A percentile compares a stretch with the other conserved stretches of the same genome.
Conservation (phyloP, 805 yeast species). For the Teunomyces panamensis region DNA sequence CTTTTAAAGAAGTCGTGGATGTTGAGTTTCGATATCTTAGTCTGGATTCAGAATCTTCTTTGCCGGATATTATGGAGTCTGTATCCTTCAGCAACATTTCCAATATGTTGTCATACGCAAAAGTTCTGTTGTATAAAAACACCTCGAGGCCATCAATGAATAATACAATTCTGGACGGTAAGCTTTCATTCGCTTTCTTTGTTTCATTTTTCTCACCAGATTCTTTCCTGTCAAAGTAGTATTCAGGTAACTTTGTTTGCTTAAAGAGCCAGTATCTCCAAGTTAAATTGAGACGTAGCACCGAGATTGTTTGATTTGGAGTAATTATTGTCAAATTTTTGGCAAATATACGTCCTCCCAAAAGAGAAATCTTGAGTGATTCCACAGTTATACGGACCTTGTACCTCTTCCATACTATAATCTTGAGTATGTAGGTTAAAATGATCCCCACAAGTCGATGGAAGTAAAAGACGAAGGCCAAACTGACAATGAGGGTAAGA, state of each 20-base stretch:
- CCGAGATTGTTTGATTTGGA: constrained; percentile 67
- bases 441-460: constrained; percentile 66
- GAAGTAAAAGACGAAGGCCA: constrained; percentile 72
- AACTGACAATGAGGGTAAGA: constrained; percentile 56
- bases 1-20: constrained; percentile 1
- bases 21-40: constrained; percentile 12
- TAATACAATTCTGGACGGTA: constrained; percentile 57
- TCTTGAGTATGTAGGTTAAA: constrained; percentile 49
- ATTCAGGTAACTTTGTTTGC: constrained; percentile 38
- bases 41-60: constrained; percentile 13
- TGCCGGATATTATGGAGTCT: constrained; percentile 9
- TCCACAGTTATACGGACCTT: constrained; percentile 63
- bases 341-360: constrained; percentile 81
- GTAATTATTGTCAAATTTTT: constrained; percentile 73
- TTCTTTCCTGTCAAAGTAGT: constrained; percentile 19
- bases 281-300: constrained; percentile 70
- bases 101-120: constrained; percentile 68
- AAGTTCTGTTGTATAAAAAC: constrained; percentile 76
- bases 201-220: constrained; percentile 6
- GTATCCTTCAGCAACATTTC: constrained; percentile 27
- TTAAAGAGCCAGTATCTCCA: constrained; percentile 87
- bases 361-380: constrained; percentile 68
- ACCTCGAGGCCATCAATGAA: constrained; percentile 76
- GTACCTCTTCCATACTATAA: constrained; percentile 62
- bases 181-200: constrained; percentile 33